Conservation (phyloP, 1,284 basidiomycete species). For the Moesziomyces parantarcticus region DNA sequence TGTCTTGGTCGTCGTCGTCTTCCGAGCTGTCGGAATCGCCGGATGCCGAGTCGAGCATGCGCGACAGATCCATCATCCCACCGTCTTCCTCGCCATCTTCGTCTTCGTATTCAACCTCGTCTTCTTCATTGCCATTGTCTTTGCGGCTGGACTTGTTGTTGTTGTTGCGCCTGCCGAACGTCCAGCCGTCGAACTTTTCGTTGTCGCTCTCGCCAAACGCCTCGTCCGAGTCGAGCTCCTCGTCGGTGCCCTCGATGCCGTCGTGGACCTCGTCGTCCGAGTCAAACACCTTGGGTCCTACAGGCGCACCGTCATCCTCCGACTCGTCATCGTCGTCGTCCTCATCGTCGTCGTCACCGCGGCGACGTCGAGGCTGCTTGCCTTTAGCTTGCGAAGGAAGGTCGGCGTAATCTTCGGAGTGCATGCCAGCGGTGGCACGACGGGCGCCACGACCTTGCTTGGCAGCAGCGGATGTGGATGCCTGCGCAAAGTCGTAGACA, state of each 20-base stretch:
- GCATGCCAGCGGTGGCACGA: conserved; percentile 31
- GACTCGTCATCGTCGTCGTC: conserved; percentile 23
- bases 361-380: conserved; percentile 13
- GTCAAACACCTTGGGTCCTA: conserved; percentile 54
- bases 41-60: conserved; percentile 58
- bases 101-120: conserved; percentile 34
- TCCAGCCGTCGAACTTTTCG: conserved; percentile 55
- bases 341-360: conserved; percentile 14
- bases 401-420: conserved; percentile 31
- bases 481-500: conserved; percentile 32
- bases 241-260: conserved; percentile 56
- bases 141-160: conserved; percentile 19
- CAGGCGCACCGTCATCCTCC: conserved; percentile 22
- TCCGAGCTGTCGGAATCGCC: conserved; percentile 19
- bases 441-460: conserved; percentile 29
- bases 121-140: conserved; percentile 12
- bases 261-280: conserved; percentile 54
- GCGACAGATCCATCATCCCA: conserved; percentile 61
- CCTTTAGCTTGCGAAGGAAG: conserved; percentile 37
- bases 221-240: conserved; percentile 66
- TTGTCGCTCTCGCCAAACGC: conserved; percentile 66
- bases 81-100: conserved; percentile 53
- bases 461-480: conserved; percentile 27
- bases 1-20: conserved; percentile 22
- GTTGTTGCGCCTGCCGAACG: conserved; percentile 22